These are phyloP conservation scores for Kwoniella dejecticola DNA, from an alignment of 768 basidiomycete genomes.

Conservation along the genomic window DNA sequence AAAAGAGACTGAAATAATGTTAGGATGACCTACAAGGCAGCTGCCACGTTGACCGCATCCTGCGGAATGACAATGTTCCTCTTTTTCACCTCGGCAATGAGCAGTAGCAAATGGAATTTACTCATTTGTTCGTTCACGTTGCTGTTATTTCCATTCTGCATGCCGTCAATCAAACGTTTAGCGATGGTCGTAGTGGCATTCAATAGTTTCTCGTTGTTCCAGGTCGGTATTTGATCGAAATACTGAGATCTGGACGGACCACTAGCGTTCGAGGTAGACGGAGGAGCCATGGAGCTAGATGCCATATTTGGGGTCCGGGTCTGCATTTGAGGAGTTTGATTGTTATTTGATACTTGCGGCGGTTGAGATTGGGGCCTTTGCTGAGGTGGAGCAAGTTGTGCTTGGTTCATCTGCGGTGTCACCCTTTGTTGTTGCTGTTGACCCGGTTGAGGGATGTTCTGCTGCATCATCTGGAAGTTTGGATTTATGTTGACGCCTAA, in stretches of 20 bases:
- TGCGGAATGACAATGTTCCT: slow-evolving; percentile 14
- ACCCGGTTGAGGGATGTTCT: slow-evolving; percentile 18
- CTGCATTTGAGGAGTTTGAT: slow-evolving; percentile 9
- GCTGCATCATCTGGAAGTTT: slow-evolving; percentile 26
- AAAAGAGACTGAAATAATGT: neutral
- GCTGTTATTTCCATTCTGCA: neutral
- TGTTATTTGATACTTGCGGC: neutral
- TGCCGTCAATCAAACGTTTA: slow-evolving; percentile 11
- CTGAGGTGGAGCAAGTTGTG: slow-evolving; percentile 4
- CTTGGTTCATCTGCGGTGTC: slow-evolving; percentile 13
- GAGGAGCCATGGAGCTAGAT: slow-evolving; percentile 9
- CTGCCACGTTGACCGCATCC: slow-evolving; percentile 20
- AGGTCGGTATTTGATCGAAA: slow-evolving; percentile 21
- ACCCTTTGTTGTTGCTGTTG: slow-evolving; percentile 13
- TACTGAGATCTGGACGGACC: neutral
- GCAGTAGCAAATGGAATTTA: slow-evolving; percentile 17
- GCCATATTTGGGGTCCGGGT: slow-evolving; percentile 4
- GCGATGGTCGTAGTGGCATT: slow-evolving; percentile 13
- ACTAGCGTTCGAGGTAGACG: neutral
- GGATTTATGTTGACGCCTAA: slow-evolving; percentile 14
- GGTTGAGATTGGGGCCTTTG: slow-evolving; percentile 7
- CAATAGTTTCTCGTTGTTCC: slow-evolving; percentile 12
- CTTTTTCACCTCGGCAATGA: slow-evolving; percentile 22
- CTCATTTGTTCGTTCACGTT: slow-evolving; percentile 16
- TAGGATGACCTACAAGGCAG: slow-evolving; percentile 14